Percentiles rank a stretch among this genome's conserved stretches.
Evolutionary conservation across 2,329 filamentous ascomycete genomes (phyloP).

Genomic region (Stagonosporopsis cucurbitacearum): DNA sequence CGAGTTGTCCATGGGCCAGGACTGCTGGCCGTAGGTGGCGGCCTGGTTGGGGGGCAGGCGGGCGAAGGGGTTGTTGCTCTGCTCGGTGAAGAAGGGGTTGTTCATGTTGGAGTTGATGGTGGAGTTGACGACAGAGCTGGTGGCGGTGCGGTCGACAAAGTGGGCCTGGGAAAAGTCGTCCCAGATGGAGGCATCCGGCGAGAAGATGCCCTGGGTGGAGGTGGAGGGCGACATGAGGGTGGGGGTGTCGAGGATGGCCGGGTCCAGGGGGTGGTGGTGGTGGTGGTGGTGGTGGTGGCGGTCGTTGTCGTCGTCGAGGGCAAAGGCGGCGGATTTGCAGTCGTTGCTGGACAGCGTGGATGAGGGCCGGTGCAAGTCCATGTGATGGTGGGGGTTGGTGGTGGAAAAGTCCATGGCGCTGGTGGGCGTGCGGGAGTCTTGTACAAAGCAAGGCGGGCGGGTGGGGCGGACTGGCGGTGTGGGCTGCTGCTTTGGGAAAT

Average conservation of each 20-base stretch:
- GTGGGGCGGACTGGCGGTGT: slow-evolving; percentile 50
- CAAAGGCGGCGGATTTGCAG: slow-evolving; percentile 47
- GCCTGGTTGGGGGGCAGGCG: slow-evolving; percentile 61
- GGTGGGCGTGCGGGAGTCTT: slow-evolving; percentile 39
- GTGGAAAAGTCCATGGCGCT: slow-evolving; percentile 46
- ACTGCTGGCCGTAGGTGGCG: slow-evolving; percentile 56
- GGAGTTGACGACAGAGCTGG: slow-evolving; percentile 47
- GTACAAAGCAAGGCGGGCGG: slow-evolving; percentile 51
- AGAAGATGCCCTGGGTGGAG: slow-evolving; percentile 58
- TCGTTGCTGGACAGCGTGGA: slow-evolving; percentile 46
- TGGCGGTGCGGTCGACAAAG: slow-evolving; percentile 48
- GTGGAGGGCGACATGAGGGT: slow-evolving; percentile 58
- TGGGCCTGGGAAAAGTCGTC: slow-evolving; percentile 54
- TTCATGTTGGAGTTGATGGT: slow-evolving; percentile 52
- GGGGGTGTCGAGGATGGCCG: slow-evolving; percentile 49
- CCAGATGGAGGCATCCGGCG: slow-evolving; percentile 58
- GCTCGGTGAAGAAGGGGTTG: slow-evolving; percentile 56
- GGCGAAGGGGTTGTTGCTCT: slow-evolving; percentile 67
- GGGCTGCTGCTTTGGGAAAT: slow-evolving; percentile 46
- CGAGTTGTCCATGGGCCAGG: slow-evolving; percentile 70
- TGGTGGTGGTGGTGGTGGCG: too few relatives aligned
- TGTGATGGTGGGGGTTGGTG: slow-evolving; percentile 34
- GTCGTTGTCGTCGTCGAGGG: slow-evolving; percentile 62
- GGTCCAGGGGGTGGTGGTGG: slow-evolving; percentile 58
- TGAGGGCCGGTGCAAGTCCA: slow-evolving; percentile 49